Evolutionary conservation across 176 grass and related monocot genomes (phyloP).

Genomic region (Typha latifolia): DNA sequence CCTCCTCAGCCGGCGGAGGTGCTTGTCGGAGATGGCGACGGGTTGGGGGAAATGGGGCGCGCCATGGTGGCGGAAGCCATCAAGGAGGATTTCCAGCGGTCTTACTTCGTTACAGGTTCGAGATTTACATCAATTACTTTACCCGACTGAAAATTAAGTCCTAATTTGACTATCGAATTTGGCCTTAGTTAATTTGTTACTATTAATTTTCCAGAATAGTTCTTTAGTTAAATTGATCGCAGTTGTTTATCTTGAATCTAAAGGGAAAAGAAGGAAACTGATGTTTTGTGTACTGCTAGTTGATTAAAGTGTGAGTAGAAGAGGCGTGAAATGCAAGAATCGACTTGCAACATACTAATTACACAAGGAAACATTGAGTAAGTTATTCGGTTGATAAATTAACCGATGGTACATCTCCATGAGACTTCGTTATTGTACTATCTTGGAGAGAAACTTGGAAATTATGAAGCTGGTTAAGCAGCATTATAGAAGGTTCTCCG

Average conservation of each 20-base stretch:
- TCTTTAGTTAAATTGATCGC: background rate
- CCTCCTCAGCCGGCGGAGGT: conserved; percentile 11
- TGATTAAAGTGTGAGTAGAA: too few relatives aligned
- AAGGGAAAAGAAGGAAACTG: background rate
- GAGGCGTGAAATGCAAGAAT: too few relatives aligned
- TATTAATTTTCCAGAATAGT: background rate
- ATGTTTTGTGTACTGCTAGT: too few relatives aligned
- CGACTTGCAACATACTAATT: too few relatives aligned
- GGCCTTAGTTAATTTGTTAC: background rate
- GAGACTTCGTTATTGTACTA: too few relatives aligned
- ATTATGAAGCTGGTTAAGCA: too few relatives aligned
- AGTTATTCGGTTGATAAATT: too few relatives aligned
- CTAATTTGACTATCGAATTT: background rate
- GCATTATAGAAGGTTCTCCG: too few relatives aligned
- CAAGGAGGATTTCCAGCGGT: conserved; percentile 74
- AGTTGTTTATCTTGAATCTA: background rate
- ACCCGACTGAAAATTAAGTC: background rate
- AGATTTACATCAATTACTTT: background rate
- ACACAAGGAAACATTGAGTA: too few relatives aligned
- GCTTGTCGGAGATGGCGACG: background rate
- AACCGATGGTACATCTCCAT: too few relatives aligned
- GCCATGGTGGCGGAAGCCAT: conserved; percentile 50
- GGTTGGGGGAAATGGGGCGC: conserved; percentile 11
- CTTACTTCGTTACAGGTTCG: conserved; percentile 89
- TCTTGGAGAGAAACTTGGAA: too few relatives aligned